Conservation (phyloP, 371 early-diverging fungal species). For the Paraphysoderma sedebokerense region DNA sequence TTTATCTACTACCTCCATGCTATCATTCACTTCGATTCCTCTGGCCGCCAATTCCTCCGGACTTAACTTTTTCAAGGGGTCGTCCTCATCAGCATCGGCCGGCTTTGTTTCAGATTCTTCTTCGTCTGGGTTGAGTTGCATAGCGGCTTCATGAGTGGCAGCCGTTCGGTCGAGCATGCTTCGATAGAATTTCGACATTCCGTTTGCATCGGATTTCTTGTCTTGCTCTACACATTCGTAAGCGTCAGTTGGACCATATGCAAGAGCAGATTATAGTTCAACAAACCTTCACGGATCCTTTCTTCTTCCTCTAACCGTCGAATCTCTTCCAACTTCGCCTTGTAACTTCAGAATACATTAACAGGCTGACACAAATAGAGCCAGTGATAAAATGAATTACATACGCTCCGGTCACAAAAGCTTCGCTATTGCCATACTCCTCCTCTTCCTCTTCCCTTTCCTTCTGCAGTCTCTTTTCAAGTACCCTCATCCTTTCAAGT, state of each 20-base stretch:
- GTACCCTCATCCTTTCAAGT: conserved; percentile 57
- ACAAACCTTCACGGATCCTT: conserved; percentile 27
- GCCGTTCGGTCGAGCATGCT: conserved; percentile 20
- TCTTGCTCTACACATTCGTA: neutral
- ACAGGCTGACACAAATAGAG: no score
- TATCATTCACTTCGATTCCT: conserved; percentile 42
- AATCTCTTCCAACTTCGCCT: conserved; percentile 60
- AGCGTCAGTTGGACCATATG: no score
- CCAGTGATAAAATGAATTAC: conserved; percentile 4
- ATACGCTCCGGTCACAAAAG: conserved; percentile 68
- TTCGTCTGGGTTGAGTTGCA: conserved; percentile 2
- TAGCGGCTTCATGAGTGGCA: conserved; percentile 9
- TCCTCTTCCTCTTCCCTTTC: conserved; percentile 57
- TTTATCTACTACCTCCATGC: conserved; percentile 63
- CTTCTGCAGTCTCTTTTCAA: conserved; percentile 57
- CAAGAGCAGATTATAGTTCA: no score
- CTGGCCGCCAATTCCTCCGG: conserved; percentile 24
- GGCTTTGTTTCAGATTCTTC: conserved; percentile 1
- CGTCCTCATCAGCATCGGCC: conserved; percentile 10
- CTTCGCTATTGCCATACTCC: conserved; percentile 57
- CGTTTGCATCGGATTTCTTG: neutral
- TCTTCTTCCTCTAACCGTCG: conserved; percentile 67
- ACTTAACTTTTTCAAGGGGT: conserved; percentile 11
- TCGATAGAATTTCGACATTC: conserved; percentile 20
- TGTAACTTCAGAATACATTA: conserved; percentile 29